phyloP scores from a whole-genome alignment of 129 eudicot species.

The Kitagawia praeruptora region DNA sequence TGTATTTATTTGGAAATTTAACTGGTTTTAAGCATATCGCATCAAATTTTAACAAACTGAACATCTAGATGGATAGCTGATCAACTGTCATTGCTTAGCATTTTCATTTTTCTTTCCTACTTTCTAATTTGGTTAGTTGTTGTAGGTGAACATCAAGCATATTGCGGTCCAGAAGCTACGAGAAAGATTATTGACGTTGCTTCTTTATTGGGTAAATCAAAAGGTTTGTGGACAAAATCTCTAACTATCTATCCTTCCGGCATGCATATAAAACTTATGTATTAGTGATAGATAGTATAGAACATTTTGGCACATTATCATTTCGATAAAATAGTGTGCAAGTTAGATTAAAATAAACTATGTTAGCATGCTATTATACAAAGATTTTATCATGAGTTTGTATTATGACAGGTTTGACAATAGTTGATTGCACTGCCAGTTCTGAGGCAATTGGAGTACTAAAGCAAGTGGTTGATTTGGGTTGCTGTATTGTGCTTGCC shows the following conservation, averaged over 20 bases:
- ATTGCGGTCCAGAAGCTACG: constrained; percentile 35
- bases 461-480: constrained; percentile 37
- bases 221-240: constrained; percentile 23
- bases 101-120: background rate
- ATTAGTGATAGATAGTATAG: background rate
- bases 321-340: background rate
- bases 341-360: background rate
- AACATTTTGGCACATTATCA: background rate
- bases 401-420: constrained; percentile 49
- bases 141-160: constrained; percentile 42
- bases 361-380: background rate
- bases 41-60: background rate
- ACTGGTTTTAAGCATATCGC: background rate
- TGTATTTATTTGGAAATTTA: background rate
- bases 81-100: background rate
- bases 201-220: constrained; percentile 40
- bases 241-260: background rate
- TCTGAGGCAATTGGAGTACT: constrained; percentile 54
- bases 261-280: background rate
- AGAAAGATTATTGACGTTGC: constrained; percentile 47
- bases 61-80: background rate
- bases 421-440: constrained; percentile 96
- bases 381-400: background rate
- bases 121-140: constrained; percentile 12
- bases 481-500: constrained; percentile 78